Conservation (phyloP, 202 grass and related monocot species). For the Carex arenaria region DNA sequence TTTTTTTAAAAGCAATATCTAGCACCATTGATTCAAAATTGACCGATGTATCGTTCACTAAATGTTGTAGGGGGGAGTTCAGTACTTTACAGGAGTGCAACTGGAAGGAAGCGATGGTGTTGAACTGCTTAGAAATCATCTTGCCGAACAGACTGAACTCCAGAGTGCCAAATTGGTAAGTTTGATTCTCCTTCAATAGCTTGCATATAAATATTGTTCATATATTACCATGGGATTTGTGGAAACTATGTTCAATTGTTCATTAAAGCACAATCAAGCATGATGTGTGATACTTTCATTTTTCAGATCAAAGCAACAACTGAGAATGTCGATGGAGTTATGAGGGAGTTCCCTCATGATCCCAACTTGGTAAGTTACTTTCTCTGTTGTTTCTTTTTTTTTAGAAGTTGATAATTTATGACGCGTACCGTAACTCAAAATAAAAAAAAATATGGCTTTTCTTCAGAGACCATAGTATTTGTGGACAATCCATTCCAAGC, state of each 20-base stretch:
- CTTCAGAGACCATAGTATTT: slow-evolving; percentile 85
- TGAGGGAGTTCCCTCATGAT: slow-evolving; percentile 98
- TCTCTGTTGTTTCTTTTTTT: slow-evolving; percentile 33
- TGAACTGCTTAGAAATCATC: slow-evolving; percentile 81
- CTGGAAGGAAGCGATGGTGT: no score
- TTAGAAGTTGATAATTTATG: slow-evolving; percentile 3
- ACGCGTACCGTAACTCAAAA: not conserved
- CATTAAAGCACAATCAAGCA: not conserved
- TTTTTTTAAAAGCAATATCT: not conserved
- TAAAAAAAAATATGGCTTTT: slow-evolving; percentile 18
- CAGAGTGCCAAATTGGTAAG: slow-evolving; percentile 85
- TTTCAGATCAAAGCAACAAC: slow-evolving; percentile 97
- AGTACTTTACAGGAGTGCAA: no score
- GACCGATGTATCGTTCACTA: no score
- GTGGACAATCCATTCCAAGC: slow-evolving; percentile 70
- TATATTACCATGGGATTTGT: slow-evolving; percentile 2
- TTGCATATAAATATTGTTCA: slow-evolving; percentile 7
- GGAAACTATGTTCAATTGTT: not conserved
- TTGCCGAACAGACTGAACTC: slow-evolving; percentile 75
- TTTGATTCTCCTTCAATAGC: slow-evolving; percentile 10
- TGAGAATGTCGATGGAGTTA: slow-evolving; percentile 92
- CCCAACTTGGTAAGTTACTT: slow-evolving; percentile 97
- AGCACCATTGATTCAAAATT: not conserved
- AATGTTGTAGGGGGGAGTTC: no score
- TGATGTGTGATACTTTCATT: not conserved